Evolutionary conservation across 805 yeast species (phyloP), one percentile per base, ranked within the genome.

Genomic region (Metschnikowia sp.): DNA sequence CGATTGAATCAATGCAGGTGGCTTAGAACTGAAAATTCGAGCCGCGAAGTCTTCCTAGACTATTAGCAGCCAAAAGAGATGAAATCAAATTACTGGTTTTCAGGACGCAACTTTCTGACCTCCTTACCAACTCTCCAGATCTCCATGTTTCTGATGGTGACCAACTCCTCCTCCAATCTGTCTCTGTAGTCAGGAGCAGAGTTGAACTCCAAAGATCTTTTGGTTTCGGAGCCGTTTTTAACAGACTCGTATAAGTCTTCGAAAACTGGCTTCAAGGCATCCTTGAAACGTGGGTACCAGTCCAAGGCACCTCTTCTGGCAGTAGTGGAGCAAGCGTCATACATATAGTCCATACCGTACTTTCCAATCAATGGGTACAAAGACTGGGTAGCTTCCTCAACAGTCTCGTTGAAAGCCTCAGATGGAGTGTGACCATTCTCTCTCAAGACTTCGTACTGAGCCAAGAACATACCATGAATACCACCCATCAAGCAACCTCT

Each of bases 261-360:
- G 83, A 94, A 94, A 52, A 94, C 97, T 67, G 99, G 98, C 82
- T 94, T 94, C 77, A 94, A 83, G 69, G 97, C 97, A 63, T 88
- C 92, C 84, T 91, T 91, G 90, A 94, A 94, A 76, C 86, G 79
- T 76, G 98, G 98, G 82, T 94, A 92, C 99, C 99, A 94, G 82
- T 94, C 99, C 66, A 94, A 83, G 71, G 99, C 99, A 83, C 99
- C 99, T 81, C 99, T 89, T 84, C 98, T 90, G 67, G 99, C 99
- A 61, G 99, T 94, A 69, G 99, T 94, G 61, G 99, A 94, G 79
- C 99, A 94, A 66, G 99, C 99, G 72, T 94, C 98, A 84, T 94
- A 94, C 99, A 94, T 94, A 92, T 94, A 94, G 79, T 94, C 99
- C 99, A 94, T 94, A 80, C 99, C 99, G 83, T 94, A 88, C 78